phyloP scores from a whole-genome alignment of 2,329 filamentous ascomycete genomes.

The Paecilomyces sp. region DNA sequence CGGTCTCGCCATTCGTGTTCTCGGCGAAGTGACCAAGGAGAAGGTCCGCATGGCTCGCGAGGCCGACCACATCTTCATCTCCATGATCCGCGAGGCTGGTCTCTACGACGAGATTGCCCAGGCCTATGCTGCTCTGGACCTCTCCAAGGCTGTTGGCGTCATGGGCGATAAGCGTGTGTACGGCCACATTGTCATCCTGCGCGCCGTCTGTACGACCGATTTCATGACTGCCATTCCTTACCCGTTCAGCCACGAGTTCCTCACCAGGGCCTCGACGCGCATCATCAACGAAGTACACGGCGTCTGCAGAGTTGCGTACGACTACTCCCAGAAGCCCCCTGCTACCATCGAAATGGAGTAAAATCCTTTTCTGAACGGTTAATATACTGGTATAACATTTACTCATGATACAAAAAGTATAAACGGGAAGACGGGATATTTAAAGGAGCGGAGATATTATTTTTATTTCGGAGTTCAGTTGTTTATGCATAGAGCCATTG shows the following conservation, averaged over 20 bases:
- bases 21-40: constrained; percentile 77
- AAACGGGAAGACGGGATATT: not conserved
- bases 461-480: no score
- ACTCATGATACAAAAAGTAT: not conserved
- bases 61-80: constrained; percentile 41
- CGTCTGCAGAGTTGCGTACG: constrained; percentile 30
- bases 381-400: no score
- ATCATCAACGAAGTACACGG: constrained; percentile 73
- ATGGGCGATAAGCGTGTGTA: constrained; percentile 62
- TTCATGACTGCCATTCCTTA: constrained; percentile 72
- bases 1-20: constrained; percentile 53
- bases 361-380: no score
- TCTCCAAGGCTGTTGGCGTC: constrained; percentile 53
- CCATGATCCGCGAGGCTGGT: constrained; percentile 37
- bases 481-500: no score
- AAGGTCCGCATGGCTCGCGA: constrained; percentile 64
- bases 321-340: constrained; percentile 50
- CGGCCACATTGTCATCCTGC: constrained; percentile 52
- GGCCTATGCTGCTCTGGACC: constrained; percentile 62
- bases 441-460: not conserved
- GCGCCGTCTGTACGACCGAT: constrained; percentile 56
- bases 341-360: constrained; percentile 69
- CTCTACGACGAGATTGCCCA: constrained; percentile 55
- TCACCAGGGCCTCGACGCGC: constrained; percentile 56
- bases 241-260: constrained; percentile 57